Conservation (phyloP, 169 alveolate genomes). For the Plasmodium inui region DNA sequence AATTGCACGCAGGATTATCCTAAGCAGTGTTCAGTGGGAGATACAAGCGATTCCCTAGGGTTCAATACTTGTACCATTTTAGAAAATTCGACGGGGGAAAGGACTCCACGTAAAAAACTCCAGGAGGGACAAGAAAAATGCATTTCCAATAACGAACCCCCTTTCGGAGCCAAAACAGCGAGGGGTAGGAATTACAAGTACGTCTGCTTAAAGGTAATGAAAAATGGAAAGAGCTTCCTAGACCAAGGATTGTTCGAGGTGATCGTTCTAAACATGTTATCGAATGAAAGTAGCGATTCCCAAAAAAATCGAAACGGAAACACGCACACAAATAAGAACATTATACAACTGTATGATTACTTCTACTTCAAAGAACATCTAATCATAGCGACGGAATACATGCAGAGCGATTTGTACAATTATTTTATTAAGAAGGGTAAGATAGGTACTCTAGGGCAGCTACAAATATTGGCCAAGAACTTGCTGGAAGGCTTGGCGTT, state of each 20-base stretch:
- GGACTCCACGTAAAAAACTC: neutral
- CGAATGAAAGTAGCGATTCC: constrained; percentile 86
- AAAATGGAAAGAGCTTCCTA: constrained; percentile 93
- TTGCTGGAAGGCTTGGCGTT: constrained; percentile 79
- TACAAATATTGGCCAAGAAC: constrained; percentile 66
- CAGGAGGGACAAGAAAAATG: neutral
- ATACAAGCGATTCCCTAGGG: neutral
- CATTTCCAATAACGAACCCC: neutral
- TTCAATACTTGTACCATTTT: neutral
- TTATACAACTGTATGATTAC: constrained; percentile 87
- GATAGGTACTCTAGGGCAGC: constrained; percentile 80
- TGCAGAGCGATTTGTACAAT: constrained; percentile 91
- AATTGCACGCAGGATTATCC: neutral
- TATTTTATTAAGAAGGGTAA: constrained; percentile 88
- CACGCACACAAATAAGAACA: constrained; percentile 25
- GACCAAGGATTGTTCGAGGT: constrained; percentile 94
- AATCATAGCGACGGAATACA: constrained; percentile 94
- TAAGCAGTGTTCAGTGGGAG: neutral
- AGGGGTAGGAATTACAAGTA: constrained; percentile 76
- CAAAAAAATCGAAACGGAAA: neutral
- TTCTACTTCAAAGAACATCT: constrained; percentile 95
- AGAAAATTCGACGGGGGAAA: neutral
- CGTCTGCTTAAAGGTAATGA: constrained; percentile 94
- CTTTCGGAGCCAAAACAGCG: neutral
- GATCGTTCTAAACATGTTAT: constrained; percentile 86